phyloP scores from a whole-genome alignment of 805 yeast genomes.

The Zygosaccharomyces bailii region DNA sequence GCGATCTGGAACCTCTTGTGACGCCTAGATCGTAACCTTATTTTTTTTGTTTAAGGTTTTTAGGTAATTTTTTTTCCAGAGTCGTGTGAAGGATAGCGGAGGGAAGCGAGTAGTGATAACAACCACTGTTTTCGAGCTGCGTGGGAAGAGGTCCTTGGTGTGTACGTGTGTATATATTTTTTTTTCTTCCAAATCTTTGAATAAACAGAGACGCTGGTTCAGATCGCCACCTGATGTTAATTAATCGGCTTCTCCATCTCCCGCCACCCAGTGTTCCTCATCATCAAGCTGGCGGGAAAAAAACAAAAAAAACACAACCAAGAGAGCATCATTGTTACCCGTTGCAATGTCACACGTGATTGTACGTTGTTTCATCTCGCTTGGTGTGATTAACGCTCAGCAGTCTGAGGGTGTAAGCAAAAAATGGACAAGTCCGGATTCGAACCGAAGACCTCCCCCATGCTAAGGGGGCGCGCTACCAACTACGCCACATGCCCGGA shows the following conservation, averaged over 20 bases:
- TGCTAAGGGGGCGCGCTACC: constrained; percentile 75
- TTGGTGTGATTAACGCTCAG: too few relatives aligned
- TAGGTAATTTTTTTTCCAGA: not conserved
- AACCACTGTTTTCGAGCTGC: not conserved
- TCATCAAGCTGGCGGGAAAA: too few relatives aligned
- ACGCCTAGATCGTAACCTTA: not conserved
- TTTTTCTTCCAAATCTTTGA: not conserved
- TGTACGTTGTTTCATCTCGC: too few relatives aligned
- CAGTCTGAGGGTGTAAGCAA: too few relatives aligned
- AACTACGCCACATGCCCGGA: constrained; percentile 59
- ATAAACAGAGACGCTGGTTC: not conserved
- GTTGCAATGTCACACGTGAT: too few relatives aligned
- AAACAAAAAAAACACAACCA: too few relatives aligned
- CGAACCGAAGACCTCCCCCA: constrained; percentile 73
- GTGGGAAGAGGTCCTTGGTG: not conserved
- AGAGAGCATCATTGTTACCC: too few relatives aligned
- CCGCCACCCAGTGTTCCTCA: too few relatives aligned
- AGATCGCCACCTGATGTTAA: not conserved
- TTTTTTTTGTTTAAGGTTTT: too few relatives aligned
- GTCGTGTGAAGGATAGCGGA: not conserved
- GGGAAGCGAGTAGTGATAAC: not conserved
- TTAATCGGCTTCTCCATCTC: not conserved
- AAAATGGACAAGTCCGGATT: constrained; percentile 64
- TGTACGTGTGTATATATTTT: too few relatives aligned
- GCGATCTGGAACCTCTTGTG: not conserved